Conservation (phyloP, 352 stramenopile genomes). For the Globisporangium acanthophoron region DNA sequence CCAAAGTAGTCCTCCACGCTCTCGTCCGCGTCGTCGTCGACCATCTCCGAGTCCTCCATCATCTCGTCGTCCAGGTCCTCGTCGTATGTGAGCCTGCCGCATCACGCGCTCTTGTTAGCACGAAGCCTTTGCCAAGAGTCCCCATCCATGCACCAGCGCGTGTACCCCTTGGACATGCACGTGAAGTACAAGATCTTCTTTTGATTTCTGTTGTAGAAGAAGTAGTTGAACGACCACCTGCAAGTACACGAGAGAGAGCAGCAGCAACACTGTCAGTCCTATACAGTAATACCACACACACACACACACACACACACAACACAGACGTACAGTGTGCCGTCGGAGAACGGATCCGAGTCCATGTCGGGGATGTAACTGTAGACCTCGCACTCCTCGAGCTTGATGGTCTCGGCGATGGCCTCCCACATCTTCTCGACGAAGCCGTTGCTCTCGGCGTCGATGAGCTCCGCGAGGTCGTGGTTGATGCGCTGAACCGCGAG, state of each 20-base stretch:
- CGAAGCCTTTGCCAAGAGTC: too few species aligned
- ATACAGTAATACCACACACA: not conserved
- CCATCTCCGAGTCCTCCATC: conserved; percentile 60
- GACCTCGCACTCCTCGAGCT: conserved; percentile 87
- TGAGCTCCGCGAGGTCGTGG: conserved; percentile 78
- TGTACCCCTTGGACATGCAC: conserved; percentile 88
- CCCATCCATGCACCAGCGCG: not conserved
- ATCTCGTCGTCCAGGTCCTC: conserved; percentile 76
- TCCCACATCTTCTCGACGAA: conserved; percentile 99
- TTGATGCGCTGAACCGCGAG: conserved; percentile 87
- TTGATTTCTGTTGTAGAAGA: conserved; percentile 92
- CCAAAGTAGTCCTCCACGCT: conserved; percentile 81
- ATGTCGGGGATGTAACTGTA: conserved; percentile 93
- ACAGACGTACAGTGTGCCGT: conserved; percentile 72
- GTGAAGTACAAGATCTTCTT: conserved; percentile 94
- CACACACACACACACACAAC: not conserved
- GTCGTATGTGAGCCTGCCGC: conserved; percentile 44
- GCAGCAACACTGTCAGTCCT: too few species aligned
- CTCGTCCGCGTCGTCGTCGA: conserved; percentile 77
- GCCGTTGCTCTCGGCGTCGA: conserved; percentile 97
- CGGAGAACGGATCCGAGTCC: conserved; percentile 90
- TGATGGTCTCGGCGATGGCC: conserved; percentile 75
- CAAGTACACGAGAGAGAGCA: not conserved
- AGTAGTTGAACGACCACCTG: conserved; percentile 94
- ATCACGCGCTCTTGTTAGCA: too few species aligned